Percentiles rank a stretch among this genome's conserved stretches.
phyloP scores from a whole-genome alignment of 331 rosid genomes.

The Spiraea crenata region DNA sequence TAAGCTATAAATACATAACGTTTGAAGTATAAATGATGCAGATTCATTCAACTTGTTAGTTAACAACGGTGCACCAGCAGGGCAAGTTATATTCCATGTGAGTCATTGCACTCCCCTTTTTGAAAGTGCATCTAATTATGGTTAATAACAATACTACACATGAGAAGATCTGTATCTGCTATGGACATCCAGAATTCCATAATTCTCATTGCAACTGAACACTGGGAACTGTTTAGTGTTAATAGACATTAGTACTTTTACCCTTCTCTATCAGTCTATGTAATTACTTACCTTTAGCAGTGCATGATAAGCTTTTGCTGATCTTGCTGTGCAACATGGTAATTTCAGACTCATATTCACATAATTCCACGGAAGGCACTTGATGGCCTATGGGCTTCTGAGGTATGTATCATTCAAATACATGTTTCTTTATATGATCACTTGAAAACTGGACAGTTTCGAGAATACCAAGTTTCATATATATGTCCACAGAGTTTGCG shows the following conservation, averaged over 20 bases:
- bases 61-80: conserved; percentile 85
- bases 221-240: neutral
- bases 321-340: conserved; percentile 22
- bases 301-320: conserved; percentile 22
- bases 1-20: neutral
- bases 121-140: neutral
- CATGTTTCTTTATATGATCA: neutral
- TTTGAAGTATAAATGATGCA: conserved; percentile 31
- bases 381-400: conserved; percentile 88
- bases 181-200: neutral
- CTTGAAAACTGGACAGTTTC: neutral
- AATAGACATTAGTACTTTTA: neutral
- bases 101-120: conserved; percentile 25
- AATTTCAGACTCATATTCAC: conserved; percentile 88
- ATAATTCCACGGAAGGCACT: conserved; percentile 80
- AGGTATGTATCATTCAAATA: conserved; percentile 47
- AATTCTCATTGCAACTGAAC: neutral
- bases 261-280: neutral
- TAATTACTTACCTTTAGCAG: neutral
- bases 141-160: neutral
- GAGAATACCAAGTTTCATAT: neutral
- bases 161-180: neutral
- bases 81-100: conserved; percentile 97
- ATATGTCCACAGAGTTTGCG: conserved; percentile 46
- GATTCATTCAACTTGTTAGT: conserved; percentile 90